Conservation (phyloP, 2,329 filamentous ascomycete species). For the Bimuria novae-zelandiae region DNA sequence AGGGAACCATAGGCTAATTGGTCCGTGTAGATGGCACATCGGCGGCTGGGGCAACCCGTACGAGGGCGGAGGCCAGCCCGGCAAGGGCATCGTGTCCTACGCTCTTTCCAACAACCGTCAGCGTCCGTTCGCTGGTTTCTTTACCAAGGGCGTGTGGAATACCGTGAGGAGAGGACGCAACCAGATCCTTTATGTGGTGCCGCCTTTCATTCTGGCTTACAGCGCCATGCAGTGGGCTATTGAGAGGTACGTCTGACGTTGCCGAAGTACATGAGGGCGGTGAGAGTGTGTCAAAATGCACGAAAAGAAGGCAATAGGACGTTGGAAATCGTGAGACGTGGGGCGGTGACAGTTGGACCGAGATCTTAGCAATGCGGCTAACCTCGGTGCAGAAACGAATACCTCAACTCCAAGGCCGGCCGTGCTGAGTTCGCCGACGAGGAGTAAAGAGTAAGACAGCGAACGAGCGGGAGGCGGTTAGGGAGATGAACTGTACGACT, state of each 20-base stretch:
- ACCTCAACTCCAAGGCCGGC: constrained; percentile 78
- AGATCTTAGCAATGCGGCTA: background rate
- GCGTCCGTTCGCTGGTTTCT: constrained; percentile 78
- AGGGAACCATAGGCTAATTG: background rate
- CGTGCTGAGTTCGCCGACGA: constrained; percentile 58
- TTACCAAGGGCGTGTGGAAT: constrained; percentile 91
- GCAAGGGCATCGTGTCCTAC: constrained; percentile 71
- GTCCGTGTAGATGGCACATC: constrained; percentile 39
- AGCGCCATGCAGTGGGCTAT: constrained; percentile 87
- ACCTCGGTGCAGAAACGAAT: constrained; percentile 67
- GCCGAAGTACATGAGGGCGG: too few relatives aligned
- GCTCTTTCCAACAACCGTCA: constrained; percentile 85
- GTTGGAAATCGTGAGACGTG: background rate
- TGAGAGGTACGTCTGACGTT: constrained; percentile 69
- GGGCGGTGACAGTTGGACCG: background rate
- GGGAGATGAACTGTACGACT: constrained; percentile 10
- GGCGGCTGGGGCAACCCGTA: constrained; percentile 46
- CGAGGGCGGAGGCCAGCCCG: constrained; percentile 49
- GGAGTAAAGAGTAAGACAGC: background rate
- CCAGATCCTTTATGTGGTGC: constrained; percentile 88
- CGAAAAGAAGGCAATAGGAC: background rate
- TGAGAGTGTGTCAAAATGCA: background rate
- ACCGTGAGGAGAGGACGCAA: constrained; percentile 81
- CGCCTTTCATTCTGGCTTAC: constrained; percentile 79
- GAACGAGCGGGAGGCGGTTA: background rate